phyloP scores from a whole-genome alignment of 306 rosid genomes.

The Trifolium dubium region DNA sequence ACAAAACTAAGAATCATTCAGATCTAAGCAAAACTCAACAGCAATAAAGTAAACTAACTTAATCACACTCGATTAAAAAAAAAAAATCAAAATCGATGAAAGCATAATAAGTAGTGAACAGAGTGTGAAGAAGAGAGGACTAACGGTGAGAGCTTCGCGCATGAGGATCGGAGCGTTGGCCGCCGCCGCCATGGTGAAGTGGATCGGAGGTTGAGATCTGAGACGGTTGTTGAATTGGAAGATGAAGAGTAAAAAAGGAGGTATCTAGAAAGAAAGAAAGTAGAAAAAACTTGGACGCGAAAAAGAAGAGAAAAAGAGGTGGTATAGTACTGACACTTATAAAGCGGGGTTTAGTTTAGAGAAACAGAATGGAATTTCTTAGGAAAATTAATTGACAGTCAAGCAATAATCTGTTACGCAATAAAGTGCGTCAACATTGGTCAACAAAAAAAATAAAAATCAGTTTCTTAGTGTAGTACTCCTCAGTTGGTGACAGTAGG shows the following conservation, averaged over 20 bases:
- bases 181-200: conserved; percentile 87
- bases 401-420: neutral
- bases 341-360: conserved; percentile 41
- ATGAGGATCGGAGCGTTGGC: conserved; percentile 98
- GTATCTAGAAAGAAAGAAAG: conserved; percentile 74
- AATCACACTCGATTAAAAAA: conserved; percentile 15
- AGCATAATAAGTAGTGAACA: neutral
- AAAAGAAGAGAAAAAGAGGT: conserved; percentile 5
- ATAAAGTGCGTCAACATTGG: no score
- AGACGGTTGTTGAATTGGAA: conserved; percentile 41
- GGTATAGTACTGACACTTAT: conserved; percentile 42
- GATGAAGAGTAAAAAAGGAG: conserved; percentile 40
- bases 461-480: no score
- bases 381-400: conserved; percentile 43
- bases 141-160: conserved; percentile 88
- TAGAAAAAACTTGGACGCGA: conserved; percentile 52
- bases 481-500: no score
- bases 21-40: conserved; percentile 52
- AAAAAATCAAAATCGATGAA: conserved; percentile 39
- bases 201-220: conserved; percentile 56
- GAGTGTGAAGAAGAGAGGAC: conserved; percentile 33
- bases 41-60: conserved; percentile 34
- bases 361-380: conserved; percentile 40
- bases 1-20: conserved; percentile 33
- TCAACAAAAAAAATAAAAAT: no score